Conservation (phyloP, 805 yeast species). For the Kazachstania viticola region DNA sequence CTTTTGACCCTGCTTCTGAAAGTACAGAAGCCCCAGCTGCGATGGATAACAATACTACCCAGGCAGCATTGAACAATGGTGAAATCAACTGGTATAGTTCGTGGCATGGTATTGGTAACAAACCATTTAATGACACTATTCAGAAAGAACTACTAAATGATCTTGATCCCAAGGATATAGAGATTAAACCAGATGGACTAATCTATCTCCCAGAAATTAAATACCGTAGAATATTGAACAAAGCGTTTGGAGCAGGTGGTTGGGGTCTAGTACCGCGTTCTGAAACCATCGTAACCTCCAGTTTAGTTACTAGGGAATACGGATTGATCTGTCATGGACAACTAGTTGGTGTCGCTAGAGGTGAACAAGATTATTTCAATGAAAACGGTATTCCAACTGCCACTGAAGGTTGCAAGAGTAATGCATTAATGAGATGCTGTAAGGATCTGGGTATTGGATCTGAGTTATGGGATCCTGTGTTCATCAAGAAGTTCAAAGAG, state of each 20-base stretch:
- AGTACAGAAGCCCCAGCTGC: background rate
- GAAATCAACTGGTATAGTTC: slow-evolving; percentile 71
- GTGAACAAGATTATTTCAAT: slow-evolving; percentile 87
- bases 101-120: slow-evolving; percentile 73
- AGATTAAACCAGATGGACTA: slow-evolving; percentile 91
- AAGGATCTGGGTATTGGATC: slow-evolving; percentile 95
- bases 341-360: slow-evolving; percentile 83
- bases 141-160: slow-evolving; percentile 51
- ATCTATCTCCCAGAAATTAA: slow-evolving; percentile 90
- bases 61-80: background rate
- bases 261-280: slow-evolving; percentile 97
- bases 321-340: slow-evolving; percentile 81
- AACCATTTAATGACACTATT: slow-evolving; percentile 56
- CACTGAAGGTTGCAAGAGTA: slow-evolving; percentile 92
- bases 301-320: slow-evolving; percentile 77
- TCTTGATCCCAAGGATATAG: slow-evolving; percentile 64
- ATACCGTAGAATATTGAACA: slow-evolving; percentile 77
- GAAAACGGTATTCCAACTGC: slow-evolving; percentile 89
- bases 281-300: slow-evolving; percentile 64
- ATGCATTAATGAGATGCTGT: slow-evolving; percentile 95
- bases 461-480: slow-evolving; percentile 94
- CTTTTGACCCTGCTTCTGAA: too few species aligned
- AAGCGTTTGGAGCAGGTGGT: slow-evolving; percentile 96
- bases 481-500: slow-evolving; percentile 59
- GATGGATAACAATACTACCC: background rate